These are phyloP conservation scores for Globisporangium cylindrosporum DNA, from an alignment of 352 stramenopile genomes.

Conservation along the genomic window DNA sequence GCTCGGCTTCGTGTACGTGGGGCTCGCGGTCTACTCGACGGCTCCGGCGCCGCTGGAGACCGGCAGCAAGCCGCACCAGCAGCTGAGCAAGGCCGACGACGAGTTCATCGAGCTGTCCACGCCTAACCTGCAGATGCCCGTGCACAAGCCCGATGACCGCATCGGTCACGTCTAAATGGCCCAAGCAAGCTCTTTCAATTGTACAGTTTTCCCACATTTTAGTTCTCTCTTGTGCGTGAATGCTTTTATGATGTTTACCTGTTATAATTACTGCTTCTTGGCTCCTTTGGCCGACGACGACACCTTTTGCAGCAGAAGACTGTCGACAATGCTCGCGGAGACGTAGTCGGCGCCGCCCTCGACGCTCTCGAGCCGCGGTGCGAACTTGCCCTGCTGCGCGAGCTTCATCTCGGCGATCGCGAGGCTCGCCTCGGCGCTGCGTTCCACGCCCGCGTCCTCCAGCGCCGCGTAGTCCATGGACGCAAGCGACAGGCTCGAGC, in stretches of 20 bases:
- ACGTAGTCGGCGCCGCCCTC: constrained; percentile 81
- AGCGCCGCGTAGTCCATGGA: constrained; percentile 26
- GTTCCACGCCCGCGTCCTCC: constrained; percentile 7
- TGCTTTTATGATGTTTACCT: neutral
- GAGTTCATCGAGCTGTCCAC: constrained; percentile 12
- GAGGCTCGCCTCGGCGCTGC: constrained; percentile 48
- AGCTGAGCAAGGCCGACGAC: neutral
- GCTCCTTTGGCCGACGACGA: constrained; percentile 9
- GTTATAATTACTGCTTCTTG: constrained; percentile 3
- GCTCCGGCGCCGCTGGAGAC: constrained; percentile 33
- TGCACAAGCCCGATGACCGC: constrained; percentile 10
- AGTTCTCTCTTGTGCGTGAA: neutral
- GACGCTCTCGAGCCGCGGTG: constrained; percentile 52
- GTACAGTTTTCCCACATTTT: neutral
- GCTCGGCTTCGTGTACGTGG: constrained; percentile 55
- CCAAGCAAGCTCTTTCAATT: too few species aligned
- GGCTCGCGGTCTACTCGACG: constrained; percentile 45
- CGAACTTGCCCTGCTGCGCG: constrained; percentile 45
- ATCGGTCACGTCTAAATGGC: constrained; percentile 11
- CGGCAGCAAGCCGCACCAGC: constrained; percentile 6
- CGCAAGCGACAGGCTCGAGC: constrained; percentile 42
- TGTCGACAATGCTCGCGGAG: constrained; percentile 78
- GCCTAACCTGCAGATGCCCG: constrained; percentile 1
- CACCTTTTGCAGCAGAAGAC: constrained; percentile 50
- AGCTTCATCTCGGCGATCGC: constrained; percentile 69